Evolutionary conservation across 768 basidiomycete genomes (phyloP), one percentile per base, ranked within the genome.

Genomic region (Mycena olivaceomarginata): DNA sequence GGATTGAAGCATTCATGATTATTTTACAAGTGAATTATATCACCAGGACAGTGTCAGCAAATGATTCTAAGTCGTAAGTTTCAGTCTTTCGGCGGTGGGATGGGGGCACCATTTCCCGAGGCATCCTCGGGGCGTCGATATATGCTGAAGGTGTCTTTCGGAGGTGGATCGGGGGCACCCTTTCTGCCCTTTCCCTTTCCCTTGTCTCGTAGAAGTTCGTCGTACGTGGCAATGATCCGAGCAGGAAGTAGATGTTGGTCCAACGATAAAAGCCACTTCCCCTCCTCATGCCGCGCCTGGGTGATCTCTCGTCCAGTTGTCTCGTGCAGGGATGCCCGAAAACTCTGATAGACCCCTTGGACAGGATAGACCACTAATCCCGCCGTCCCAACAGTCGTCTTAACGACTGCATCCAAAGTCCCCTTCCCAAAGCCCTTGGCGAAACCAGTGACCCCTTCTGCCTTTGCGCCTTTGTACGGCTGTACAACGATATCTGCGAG

Each of bases 361-460:
- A 76, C 56, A 5, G 85, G 82, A 70, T 86, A 81, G 8, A 83
- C 79, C 10, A 83, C 74, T 41, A 84, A 45, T 4, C 81, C 82
- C 78, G 13, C 86, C 39, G 57, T 45, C 6, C 62, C 79, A 6
- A 71, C 62, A 12, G 31, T 25, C 0, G 74, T 51, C 43, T 76
- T 75, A 18, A 64, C 31, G 7, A n/a, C 5, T 0, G 72, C 6
- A 20, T 56, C 68, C 5, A 66, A n/a, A 18, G 45, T 18, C 4
- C 80, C 77, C 46, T 79, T 75, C 11, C 73, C 81, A 10, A 76
- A 10, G 2, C 81, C 81, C 67, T 81, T 81, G 9, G 69, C 56
- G 3, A 72, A 40, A 0, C 81, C 81, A 12, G 75, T 2, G 2
- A 13, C 31, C 1, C 81, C 81, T 16, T 80, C 79, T 20, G 72